Base-by-base conservation (phyloP, 2,329 filamentous ascomycete species). In the Fusarium brachygibbosum region DNA sequence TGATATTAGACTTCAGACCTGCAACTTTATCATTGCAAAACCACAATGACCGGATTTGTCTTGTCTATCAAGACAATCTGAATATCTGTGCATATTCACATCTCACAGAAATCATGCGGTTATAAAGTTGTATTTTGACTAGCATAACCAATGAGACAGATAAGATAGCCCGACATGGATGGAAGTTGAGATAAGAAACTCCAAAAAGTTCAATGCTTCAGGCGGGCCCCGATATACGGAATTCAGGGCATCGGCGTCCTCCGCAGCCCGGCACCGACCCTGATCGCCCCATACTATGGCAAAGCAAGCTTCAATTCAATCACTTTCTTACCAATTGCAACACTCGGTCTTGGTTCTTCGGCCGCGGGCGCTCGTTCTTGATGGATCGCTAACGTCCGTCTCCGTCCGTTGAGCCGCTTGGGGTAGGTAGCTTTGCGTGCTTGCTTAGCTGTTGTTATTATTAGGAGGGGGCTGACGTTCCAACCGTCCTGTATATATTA, bases 331-430 rank as follows among this genome's bases (percentile, higher is more conserved):
- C 58, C 52, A 63, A 58, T 68, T 57, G 54, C 35, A 54, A 32
- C 32, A 35, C 41, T 35, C 37, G 58, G 14, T 40, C 41, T 55
- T 49, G 34, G 23, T 32, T 58, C 35, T 62, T 73, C 73, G 73
- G 73, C 65, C 57, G 50, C 54, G 40, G 68, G 70, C 73, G 73
- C 58, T 68, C 56, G 63, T 23, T 46, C 21, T 60, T 56, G 52
- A 58, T 71, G 70, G 71, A 58, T 71, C 73, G 73, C 69, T 64
- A 74, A 37, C 60, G 72, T 74, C 72, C 73, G 73, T 70, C 70
- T 60, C 64, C 55, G 63, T 62, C 52, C 62, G 55, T 45, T 61
- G 58, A 67, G 63, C 64, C 52, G 63, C 66, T 41, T 70, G 37
- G 44, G 41, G 58, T 46, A 32, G 34, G 48, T 40, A 64, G 45